Evolutionary conservation across 2,329 filamentous ascomycete genomes (phyloP).

Genomic region (Cytospora leucostoma): DNA sequence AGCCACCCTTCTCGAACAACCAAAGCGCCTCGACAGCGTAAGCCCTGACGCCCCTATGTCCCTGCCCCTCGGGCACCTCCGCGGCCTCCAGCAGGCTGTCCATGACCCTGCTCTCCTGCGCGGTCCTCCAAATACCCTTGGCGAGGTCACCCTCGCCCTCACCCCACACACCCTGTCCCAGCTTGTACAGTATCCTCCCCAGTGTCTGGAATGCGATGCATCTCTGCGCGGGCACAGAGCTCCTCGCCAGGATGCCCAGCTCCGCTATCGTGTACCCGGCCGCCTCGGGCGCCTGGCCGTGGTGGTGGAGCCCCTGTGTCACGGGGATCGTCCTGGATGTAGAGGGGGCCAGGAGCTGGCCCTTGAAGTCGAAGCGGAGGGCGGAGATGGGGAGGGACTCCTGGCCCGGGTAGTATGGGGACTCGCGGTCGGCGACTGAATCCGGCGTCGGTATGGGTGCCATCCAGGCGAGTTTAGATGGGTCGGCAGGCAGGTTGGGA

Average conservation of each 20-base stretch:
- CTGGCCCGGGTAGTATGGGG: conserved; percentile 80
- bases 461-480: conserved; percentile 84
- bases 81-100: conserved; percentile 78
- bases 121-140: conserved; percentile 78
- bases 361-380: conserved; percentile 87
- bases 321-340: conserved; percentile 73
- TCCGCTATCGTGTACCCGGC: conserved; percentile 93
- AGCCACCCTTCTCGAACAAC: conserved; percentile 74
- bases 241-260: conserved; percentile 76
- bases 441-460: conserved; percentile 64
- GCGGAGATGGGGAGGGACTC: conserved; percentile 71
- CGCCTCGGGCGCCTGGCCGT: conserved; percentile 87
- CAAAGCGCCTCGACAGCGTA: conserved; percentile 90
- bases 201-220: conserved; percentile 92
- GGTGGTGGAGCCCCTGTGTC: conserved; percentile 84
- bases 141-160: conserved; percentile 68
- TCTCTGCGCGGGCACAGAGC: conserved; percentile 79
- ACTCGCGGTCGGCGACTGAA: conserved; percentile 64
- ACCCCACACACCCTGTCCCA: conserved; percentile 74
- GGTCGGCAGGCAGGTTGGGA: conserved; percentile 80
- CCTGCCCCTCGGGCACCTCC: conserved; percentile 59
- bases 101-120: conserved; percentile 76
- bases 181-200: conserved; percentile 78
- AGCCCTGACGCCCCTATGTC: conserved; percentile 77
- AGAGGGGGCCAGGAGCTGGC: conserved; percentile 75